Conservation (phyloP, 192 early-diverging fungal genomes). For the Borealophlyctis nickersoniae region DNA sequence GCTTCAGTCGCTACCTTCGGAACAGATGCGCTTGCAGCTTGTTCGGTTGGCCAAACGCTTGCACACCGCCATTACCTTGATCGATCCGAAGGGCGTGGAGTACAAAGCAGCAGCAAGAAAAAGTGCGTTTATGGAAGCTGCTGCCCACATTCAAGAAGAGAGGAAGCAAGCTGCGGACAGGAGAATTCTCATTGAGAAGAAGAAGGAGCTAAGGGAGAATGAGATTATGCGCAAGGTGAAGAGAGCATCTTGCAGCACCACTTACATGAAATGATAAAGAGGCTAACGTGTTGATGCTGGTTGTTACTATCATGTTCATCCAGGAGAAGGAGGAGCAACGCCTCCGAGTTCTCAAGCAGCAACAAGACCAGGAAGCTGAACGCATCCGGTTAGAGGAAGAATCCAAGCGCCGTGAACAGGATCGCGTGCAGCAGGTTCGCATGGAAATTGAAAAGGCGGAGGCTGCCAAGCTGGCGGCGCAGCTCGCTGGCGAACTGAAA, state of each 20-base stretch:
- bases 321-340: slow-evolving; percentile 40
- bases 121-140: slow-evolving; percentile 66
- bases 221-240: slow-evolving; percentile 32
- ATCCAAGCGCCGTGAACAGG: slow-evolving; percentile 73
- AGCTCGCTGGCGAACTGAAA: slow-evolving; percentile 48
- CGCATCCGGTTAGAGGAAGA: slow-evolving; percentile 83
- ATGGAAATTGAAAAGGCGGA: slow-evolving; percentile 79
- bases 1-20: slow-evolving; percentile 63
- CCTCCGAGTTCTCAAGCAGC: slow-evolving; percentile 49
- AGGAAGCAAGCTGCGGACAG: slow-evolving; percentile 71
- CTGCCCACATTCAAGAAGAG: slow-evolving; percentile 76
- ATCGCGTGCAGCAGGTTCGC: slow-evolving; percentile 70
- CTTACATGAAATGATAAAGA: no score
- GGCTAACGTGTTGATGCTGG: slow-evolving; percentile 1
- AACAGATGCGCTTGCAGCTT: slow-evolving; percentile 91
- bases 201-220: slow-evolving; percentile 70
- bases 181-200: slow-evolving; percentile 89
- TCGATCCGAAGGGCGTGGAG: slow-evolving; percentile 72
- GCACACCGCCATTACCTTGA: slow-evolving; percentile 78
- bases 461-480: slow-evolving; percentile 81
- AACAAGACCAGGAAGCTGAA: slow-evolving; percentile 81
- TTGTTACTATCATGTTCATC: slow-evolving; percentile 2
- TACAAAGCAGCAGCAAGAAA: slow-evolving; percentile 65
- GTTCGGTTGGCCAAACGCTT: slow-evolving; percentile 80
- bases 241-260: no score